Evolutionary conservation across 2,329 filamentous ascomycete species (phyloP).

Genomic region (Aureobasidium sp.): DNA sequence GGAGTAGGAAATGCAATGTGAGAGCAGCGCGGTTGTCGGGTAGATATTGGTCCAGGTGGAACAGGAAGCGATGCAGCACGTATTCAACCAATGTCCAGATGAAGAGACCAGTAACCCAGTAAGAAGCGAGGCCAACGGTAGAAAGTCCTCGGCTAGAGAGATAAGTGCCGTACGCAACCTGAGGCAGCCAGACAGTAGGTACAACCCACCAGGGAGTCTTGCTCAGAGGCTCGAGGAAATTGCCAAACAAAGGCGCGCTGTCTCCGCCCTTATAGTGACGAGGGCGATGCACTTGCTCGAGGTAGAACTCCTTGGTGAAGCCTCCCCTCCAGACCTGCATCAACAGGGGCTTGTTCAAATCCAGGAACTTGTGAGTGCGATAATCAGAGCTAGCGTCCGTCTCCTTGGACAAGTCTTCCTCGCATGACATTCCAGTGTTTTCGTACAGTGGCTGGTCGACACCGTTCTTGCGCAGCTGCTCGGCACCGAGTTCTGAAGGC

Average conservation of each 20-base stretch:
- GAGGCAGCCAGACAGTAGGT: constrained; percentile 77
- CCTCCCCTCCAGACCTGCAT: constrained; percentile 81
- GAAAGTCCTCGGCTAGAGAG: constrained; percentile 54
- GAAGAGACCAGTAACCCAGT: constrained; percentile 62
- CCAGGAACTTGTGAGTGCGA: constrained; percentile 87
- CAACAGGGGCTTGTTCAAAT: constrained; percentile 75
- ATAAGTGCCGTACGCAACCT: constrained; percentile 62
- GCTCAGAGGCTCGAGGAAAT: constrained; percentile 95
- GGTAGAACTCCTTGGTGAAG: constrained; percentile 92
- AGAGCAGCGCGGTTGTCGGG: constrained; percentile 86
- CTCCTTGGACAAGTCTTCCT: constrained; percentile 76
- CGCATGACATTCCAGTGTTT: constrained; percentile 78
- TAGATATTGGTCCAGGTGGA: constrained; percentile 88
- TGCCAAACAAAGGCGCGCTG: constrained; percentile 90
- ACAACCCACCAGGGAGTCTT: constrained; percentile 93
- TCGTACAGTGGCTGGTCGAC: constrained; percentile 40
- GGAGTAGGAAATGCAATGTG: constrained; percentile 84
- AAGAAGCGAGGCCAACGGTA: constrained; percentile 40
- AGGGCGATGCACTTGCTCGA: constrained; percentile 91
- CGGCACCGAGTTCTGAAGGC: constrained; percentile 39
- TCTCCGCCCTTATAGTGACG: constrained; percentile 91
- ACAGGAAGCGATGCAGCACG: constrained; percentile 76
- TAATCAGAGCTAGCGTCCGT: constrained; percentile 72
- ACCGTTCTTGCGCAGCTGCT: constrained; percentile 40
- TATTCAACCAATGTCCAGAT: constrained; percentile 93